Evolutionary conservation across 2,329 filamentous ascomycete genomes (phyloP).

Genomic region (Mariannaea sp.): DNA sequence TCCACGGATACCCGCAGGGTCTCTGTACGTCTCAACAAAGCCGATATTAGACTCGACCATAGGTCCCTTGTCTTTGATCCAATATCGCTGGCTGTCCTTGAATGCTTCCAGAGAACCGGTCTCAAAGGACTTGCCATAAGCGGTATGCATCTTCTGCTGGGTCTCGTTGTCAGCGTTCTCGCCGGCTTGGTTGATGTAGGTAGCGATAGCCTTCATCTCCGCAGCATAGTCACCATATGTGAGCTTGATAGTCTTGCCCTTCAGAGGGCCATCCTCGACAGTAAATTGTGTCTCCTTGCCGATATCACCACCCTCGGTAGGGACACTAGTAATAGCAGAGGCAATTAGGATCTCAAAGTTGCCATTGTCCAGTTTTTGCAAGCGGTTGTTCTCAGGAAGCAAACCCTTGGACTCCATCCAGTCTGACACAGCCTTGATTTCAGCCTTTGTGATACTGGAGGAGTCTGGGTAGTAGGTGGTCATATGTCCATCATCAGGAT

Average conservation of each 20-base stretch:
- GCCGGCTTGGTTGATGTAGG: conserved; percentile 70
- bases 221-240: conserved; percentile 75
- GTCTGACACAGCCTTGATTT: conserved; percentile 73
- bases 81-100: conserved; percentile 79
- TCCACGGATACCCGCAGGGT: conserved; percentile 78
- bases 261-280: conserved; percentile 61
- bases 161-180: conserved; percentile 74
- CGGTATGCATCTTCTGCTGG: conserved; percentile 73
- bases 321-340: conserved; percentile 65
- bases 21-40: conserved; percentile 85
- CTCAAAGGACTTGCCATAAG: conserved; percentile 76
- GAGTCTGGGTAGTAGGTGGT: conserved; percentile 84
- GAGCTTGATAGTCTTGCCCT: conserved; percentile 71
- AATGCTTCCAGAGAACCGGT: conserved; percentile 76
- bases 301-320: conserved; percentile 68
- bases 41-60: conserved; percentile 81
- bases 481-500: conserved; percentile 74
- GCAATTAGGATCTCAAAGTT: conserved; percentile 77
- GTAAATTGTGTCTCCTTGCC: conserved; percentile 67
- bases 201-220: conserved; percentile 71
- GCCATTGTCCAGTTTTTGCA: conserved; percentile 67
- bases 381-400: conserved; percentile 76
- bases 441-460: conserved; percentile 71
- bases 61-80: conserved; percentile 83
- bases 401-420: conserved; percentile 75